Conservation (phyloP, 345 rosid species). For the Carallia pectinifolia region DNA sequence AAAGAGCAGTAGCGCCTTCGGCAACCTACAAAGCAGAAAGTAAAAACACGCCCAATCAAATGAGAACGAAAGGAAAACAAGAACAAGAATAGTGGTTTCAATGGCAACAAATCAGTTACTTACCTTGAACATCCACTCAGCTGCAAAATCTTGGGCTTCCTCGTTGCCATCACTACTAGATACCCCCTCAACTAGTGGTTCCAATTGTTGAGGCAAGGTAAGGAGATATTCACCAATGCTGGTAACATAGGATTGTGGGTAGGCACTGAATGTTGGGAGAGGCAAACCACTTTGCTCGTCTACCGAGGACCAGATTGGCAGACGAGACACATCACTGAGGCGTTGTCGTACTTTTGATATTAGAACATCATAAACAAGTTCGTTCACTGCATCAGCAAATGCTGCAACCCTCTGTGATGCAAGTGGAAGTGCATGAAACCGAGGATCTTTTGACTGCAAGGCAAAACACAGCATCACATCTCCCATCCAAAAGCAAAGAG, state of each 20-base stretch:
- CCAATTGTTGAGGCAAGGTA: constrained; percentile 95
- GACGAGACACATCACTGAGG: constrained; percentile 68
- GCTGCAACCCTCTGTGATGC: constrained; percentile 89
- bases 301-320: constrained; percentile 85
- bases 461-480: constrained; percentile 7
- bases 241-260: constrained; percentile 86
- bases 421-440: constrained; percentile 89
- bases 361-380: constrained; percentile 89
- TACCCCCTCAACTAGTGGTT: constrained; percentile 97
- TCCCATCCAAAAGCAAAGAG: not conserved
- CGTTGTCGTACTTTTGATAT: constrained; percentile 96
- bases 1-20: constrained; percentile 88
- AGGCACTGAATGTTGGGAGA: constrained; percentile 93
- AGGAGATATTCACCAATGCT: constrained; percentile 97
- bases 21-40: constrained; percentile 58
- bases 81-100: not conserved
- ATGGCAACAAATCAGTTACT: not conserved
- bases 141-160: constrained; percentile 88
- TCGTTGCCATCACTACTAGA: constrained; percentile 70
- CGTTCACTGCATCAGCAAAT: constrained; percentile 82
- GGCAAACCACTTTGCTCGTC: constrained; percentile 81
- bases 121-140: constrained; percentile 99
- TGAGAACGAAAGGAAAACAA: not conserved
- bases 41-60: not conserved
- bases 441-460: constrained; percentile 92